Evolutionary conservation across 1,284 basidiomycete genomes (phyloP).

Genomic region (Ceratobasidium papillatum): DNA sequence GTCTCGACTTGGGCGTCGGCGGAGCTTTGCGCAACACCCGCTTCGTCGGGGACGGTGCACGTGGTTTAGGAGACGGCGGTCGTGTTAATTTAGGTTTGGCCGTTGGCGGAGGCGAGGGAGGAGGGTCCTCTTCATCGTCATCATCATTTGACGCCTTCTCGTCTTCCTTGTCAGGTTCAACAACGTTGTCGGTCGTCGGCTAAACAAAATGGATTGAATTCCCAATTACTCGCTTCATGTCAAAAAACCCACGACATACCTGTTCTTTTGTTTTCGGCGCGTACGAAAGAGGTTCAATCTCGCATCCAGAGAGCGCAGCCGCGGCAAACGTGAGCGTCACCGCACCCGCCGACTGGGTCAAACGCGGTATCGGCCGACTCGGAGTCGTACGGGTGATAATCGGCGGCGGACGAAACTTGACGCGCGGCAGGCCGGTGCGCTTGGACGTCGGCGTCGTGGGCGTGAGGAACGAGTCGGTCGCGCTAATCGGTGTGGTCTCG

Average conservation of each 20-base stretch:
- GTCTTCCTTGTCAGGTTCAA: background rate
- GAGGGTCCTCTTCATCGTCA: background rate
- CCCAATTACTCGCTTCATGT: background rate
- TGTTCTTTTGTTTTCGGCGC: slow-evolving; percentile 13
- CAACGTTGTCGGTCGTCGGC: slow-evolving; percentile 7
- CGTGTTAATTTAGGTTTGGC: slow-evolving; percentile 1
- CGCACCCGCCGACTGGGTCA: slow-evolving; percentile 7
- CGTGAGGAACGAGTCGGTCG: slow-evolving; percentile 10
- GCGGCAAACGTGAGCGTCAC: slow-evolving; percentile 35
- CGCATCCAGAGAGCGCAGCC: slow-evolving; percentile 17
- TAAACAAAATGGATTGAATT: slow-evolving; percentile 6
- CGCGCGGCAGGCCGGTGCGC: slow-evolving; percentile 2
- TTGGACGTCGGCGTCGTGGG: slow-evolving; percentile 11
- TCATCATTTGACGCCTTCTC: background rate
- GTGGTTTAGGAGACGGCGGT: slow-evolving; percentile 11
- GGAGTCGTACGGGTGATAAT: slow-evolving; percentile 38
- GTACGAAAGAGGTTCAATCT: slow-evolving; percentile 13
- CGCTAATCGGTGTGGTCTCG: slow-evolving; percentile 19
- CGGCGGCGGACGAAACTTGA: slow-evolving; percentile 38
- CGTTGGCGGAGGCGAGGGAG: slow-evolving; percentile 4
- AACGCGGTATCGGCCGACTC: slow-evolving; percentile 9
- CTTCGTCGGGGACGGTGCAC: slow-evolving; percentile 30
- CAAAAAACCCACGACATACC: slow-evolving; percentile 2
- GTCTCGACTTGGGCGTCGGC: slow-evolving; percentile 9
- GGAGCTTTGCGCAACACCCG: slow-evolving; percentile 13